Base-by-base conservation (phyloP, 306 rosid species). In the Carpinus fangiana region DNA sequence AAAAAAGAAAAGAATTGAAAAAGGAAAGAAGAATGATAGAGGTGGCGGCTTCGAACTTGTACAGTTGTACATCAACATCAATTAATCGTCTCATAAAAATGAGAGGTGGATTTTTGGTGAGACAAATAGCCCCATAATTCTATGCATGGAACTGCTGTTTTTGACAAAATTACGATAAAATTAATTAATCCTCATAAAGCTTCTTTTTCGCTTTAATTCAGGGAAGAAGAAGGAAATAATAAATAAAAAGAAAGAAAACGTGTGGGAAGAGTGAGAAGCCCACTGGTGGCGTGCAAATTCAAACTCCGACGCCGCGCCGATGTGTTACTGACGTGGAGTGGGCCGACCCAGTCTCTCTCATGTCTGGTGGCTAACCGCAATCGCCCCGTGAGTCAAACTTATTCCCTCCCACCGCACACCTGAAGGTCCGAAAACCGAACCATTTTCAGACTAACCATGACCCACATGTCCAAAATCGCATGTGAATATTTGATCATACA, bases 251-350 rank as follows among this genome's bases (percentile, higher is more conserved):
- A 23, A 7, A 46, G 14, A 2, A 91, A 85, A 71, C 90, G 93
- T 89, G 83, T 74, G 61, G 1, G 46, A 76, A 34, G 52, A 23
- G 21, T 43, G 73, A 11, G 71, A 20, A 20, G 81, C 70, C 77
- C 84, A 76, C 18, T 55, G 41, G 20, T 67, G 82, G 84, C 86
- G 82, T 90, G 88, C 76, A 70, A 76, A 69, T 46, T 83, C 82
- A 79, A 88, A 86, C 57, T 77, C 86, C 86, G 65, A 55, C 93
- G n/a, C 74, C 59, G 72, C 38, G 84, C 85, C 87, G 0, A 77
- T 43, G 88, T 77, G 85, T 66, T 16, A 5, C 12, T 90, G 94
- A 90, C 89, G 81, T 84, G 93, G 90, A 82, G 8, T 69, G 90
- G 92, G 89, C 47, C 93, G 89, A 86, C 12, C 4, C 2, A 2